A percentile compares a stretch with the other conserved stretches of the same genome.
phyloP scores from a whole-genome alignment of 2,329 filamentous ascomycete species.

The Calonectria naviculata region DNA sequence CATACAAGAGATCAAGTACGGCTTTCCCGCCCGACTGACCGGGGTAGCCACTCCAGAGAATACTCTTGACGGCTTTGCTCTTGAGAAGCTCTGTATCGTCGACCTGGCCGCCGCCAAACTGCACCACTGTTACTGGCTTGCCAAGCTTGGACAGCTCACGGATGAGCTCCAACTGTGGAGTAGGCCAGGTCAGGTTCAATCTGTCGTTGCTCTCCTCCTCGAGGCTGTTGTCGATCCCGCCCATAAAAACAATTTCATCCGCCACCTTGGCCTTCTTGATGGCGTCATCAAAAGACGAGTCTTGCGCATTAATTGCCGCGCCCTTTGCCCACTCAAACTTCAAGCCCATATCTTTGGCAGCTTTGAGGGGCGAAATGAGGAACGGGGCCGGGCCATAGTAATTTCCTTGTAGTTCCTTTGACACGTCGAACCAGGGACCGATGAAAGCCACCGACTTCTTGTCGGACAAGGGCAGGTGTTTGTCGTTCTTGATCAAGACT shows the following conservation, averaged over 20 bases:
- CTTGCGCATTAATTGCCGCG: background rate
- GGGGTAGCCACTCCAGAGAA: background rate
- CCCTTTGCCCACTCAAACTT: background rate
- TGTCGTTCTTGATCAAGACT: background rate
- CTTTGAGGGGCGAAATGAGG: background rate
- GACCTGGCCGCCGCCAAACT: background rate
- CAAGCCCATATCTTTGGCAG: background rate
- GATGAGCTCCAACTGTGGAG: background rate
- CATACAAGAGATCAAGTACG: background rate
- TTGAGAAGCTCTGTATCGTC: background rate
- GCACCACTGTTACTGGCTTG: background rate
- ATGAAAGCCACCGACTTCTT: background rate
- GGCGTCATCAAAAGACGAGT: background rate
- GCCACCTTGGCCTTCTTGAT: background rate
- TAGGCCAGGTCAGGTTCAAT: background rate
- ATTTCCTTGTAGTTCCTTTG: background rate
- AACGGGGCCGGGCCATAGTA: background rate
- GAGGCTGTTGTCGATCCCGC: background rate
- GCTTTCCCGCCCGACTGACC: background rate
- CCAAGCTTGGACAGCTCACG: background rate
- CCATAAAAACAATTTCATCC: background rate
- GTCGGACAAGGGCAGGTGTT: background rate
- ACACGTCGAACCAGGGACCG: background rate
- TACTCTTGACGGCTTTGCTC: background rate
- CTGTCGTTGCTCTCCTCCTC: background rate